Conservation (phyloP, 1,284 basidiomycete species). For the Erythrobasidium hasegawianum region DNA sequence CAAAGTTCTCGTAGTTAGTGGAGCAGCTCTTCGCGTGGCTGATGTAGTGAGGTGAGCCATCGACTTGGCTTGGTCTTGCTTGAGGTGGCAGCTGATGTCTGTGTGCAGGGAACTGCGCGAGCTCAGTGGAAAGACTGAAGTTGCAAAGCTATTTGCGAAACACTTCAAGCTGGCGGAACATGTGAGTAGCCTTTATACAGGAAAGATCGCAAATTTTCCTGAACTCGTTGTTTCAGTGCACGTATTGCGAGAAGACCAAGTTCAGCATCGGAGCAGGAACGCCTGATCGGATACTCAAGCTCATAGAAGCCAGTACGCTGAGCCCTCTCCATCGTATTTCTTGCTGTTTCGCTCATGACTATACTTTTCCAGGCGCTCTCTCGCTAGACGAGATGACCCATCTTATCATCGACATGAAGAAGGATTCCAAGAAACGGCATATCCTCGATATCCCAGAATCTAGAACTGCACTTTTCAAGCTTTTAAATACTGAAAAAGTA, state of each 20-base stretch:
- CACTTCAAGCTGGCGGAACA: constrained; percentile 80
- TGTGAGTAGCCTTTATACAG: constrained; percentile 51
- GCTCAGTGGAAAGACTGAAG: constrained; percentile 60
- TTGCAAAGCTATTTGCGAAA: constrained; percentile 74
- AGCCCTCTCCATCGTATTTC: not conserved
- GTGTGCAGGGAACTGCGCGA: constrained; percentile 59
- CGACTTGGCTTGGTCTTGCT: not conserved
- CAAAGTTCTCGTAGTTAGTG: constrained; percentile 68
- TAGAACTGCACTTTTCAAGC: constrained; percentile 71
- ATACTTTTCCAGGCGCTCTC: constrained; percentile 13
- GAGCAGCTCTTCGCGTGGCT: constrained; percentile 71
- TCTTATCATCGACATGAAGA: constrained; percentile 35
- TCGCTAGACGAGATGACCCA: constrained; percentile 19
- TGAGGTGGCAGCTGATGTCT: not conserved
- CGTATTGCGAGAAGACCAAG: constrained; percentile 67
- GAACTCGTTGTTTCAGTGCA: constrained; percentile 6
- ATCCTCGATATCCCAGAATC: constrained; percentile 76
- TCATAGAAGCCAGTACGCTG: constrained; percentile 70
- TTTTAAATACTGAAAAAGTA: constrained; percentile 60
- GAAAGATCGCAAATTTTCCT: not conserved
- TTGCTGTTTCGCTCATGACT: not conserved
- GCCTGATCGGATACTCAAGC: constrained; percentile 71
- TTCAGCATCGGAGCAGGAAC: constrained; percentile 75
- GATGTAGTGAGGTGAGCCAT: constrained; percentile 62
- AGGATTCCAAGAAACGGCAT: constrained; percentile 67